Evolutionary conservation across 225 moss, liverwort and hornwort species (phyloP).

Genomic region (Pseudoscleropodium purum): DNA sequence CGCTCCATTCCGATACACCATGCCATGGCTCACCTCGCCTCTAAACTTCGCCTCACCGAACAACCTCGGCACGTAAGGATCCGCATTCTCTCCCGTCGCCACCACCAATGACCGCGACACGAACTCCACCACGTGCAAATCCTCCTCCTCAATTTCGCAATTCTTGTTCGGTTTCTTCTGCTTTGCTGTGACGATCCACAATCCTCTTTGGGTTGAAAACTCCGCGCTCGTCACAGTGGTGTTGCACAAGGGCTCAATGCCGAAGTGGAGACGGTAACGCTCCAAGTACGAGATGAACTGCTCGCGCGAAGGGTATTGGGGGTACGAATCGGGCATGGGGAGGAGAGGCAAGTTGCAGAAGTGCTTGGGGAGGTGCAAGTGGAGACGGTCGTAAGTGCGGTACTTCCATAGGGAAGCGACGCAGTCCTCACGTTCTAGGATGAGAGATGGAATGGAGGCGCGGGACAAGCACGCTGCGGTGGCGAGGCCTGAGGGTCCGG

Average conservation of each 20-base stretch:
- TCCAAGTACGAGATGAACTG: slow-evolving; percentile 68
- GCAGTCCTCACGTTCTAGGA: slow-evolving; percentile 60
- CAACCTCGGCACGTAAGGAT: slow-evolving; percentile 43
- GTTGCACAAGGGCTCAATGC: slow-evolving; percentile 45
- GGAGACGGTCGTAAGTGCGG: slow-evolving; percentile 70
- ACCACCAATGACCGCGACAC: slow-evolving; percentile 60
- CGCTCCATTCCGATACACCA: slow-evolving; percentile 55
- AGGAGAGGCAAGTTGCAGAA: slow-evolving; percentile 63
- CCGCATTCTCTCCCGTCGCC: slow-evolving; percentile 79
- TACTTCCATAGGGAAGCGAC: slow-evolving; percentile 72
- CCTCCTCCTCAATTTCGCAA: not conserved
- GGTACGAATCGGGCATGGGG: slow-evolving; percentile 49
- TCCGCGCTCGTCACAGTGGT: slow-evolving; percentile 39
- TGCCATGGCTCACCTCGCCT: slow-evolving; percentile 50
- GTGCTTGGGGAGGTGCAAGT: slow-evolving; percentile 64
- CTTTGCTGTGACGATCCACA: slow-evolving; percentile 44
- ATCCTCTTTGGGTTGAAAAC: slow-evolving; percentile 14
- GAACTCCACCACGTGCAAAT: slow-evolving; percentile 11
- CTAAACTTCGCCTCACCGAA: slow-evolving; percentile 30
- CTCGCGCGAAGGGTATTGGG: slow-evolving; percentile 54
- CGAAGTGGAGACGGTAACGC: slow-evolving; percentile 42
- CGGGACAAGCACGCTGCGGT: slow-evolving; percentile 53
- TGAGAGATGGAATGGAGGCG: slow-evolving; percentile 15
- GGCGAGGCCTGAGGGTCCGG: slow-evolving; percentile 67
- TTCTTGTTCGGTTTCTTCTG: not conserved